Evolutionary conservation across 2,329 filamentous ascomycete species (phyloP).

Genomic region (Pseudopyricularia javanii): DNA sequence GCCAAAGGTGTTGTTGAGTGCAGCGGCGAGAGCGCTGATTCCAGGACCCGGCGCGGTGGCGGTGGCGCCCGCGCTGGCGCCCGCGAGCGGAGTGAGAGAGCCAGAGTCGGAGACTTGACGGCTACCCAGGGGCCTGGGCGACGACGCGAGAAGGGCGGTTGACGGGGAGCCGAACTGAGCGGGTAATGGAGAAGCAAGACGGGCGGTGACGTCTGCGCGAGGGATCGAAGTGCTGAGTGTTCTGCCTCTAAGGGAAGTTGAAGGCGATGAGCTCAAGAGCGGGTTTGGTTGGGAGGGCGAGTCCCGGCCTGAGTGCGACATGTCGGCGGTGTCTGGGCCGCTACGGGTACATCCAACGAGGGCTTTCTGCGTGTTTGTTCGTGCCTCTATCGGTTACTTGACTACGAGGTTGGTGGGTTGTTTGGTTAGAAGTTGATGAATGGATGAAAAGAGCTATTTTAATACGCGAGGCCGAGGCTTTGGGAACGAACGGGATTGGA

Average conservation of each 20-base stretch:
- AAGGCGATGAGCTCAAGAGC: slow-evolving; percentile 32
- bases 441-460: neutral
- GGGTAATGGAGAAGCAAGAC: slow-evolving; percentile 45
- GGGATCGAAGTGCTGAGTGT: slow-evolving; percentile 39
- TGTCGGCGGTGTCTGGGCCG: neutral
- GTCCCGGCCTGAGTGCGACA: slow-evolving; percentile 14
- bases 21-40: slow-evolving; percentile 77
- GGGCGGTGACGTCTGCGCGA: slow-evolving; percentile 47
- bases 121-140: slow-evolving; percentile 25
- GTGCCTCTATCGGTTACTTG: neutral
- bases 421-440: neutral
- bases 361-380: neutral
- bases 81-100: slow-evolving; percentile 48
- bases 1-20: slow-evolving; percentile 64
- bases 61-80: slow-evolving; percentile 40
- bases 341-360: neutral
- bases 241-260: slow-evolving; percentile 30
- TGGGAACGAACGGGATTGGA: neutral
- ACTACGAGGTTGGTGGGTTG: neutral
- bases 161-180: slow-evolving; percentile 21
- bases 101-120: slow-evolving; percentile 16
- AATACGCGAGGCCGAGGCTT: neutral
- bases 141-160: slow-evolving; percentile 4
- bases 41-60: slow-evolving; percentile 63
- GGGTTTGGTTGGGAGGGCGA: slow-evolving; percentile 13